These are phyloP conservation scores for Blastomyces parvus DNA, from an alignment of 2,329 filamentous ascomycete genomes.

Conservation along the genomic window DNA sequence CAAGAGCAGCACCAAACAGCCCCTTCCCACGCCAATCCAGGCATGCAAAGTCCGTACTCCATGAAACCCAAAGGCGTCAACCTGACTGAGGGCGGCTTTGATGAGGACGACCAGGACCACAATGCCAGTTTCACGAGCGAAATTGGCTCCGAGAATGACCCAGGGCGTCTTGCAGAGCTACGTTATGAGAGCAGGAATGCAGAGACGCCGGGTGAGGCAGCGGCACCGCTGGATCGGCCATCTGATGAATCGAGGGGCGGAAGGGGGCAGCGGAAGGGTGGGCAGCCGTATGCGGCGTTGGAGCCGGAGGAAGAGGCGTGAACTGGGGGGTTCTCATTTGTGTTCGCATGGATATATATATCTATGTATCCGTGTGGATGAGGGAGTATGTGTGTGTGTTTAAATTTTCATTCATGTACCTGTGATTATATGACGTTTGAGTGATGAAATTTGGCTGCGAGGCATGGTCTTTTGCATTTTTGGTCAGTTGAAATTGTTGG, in stretches of 20 bases:
- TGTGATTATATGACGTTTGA: no score
- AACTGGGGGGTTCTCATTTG: neutral
- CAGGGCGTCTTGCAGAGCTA: slow-evolving; percentile 40
- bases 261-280: slow-evolving; percentile 6
- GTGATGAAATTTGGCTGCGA: neutral
- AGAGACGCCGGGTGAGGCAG: slow-evolving; percentile 22
- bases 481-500: no score
- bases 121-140: slow-evolving; percentile 45
- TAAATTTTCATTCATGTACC: no score
- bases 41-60: slow-evolving; percentile 22
- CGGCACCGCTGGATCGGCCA: slow-evolving; percentile 18
- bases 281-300: slow-evolving; percentile 17
- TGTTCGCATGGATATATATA: no score
- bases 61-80: slow-evolving; percentile 45
- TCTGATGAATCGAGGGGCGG: slow-evolving; percentile 11
- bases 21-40: slow-evolving; percentile 31
- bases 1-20: slow-evolving; percentile 25
- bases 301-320: slow-evolving; percentile 15
- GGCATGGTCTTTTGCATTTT: no score
- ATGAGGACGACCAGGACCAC: slow-evolving; percentile 26
- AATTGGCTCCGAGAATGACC: slow-evolving; percentile 48
- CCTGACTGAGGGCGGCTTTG: slow-evolving; percentile 41
- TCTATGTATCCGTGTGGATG: no score
- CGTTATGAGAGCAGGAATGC: slow-evolving; percentile 26
- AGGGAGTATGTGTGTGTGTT: no score